phyloP scores from a whole-genome alignment of 345 rosid genomes.

The Jatropha curcas region DNA sequence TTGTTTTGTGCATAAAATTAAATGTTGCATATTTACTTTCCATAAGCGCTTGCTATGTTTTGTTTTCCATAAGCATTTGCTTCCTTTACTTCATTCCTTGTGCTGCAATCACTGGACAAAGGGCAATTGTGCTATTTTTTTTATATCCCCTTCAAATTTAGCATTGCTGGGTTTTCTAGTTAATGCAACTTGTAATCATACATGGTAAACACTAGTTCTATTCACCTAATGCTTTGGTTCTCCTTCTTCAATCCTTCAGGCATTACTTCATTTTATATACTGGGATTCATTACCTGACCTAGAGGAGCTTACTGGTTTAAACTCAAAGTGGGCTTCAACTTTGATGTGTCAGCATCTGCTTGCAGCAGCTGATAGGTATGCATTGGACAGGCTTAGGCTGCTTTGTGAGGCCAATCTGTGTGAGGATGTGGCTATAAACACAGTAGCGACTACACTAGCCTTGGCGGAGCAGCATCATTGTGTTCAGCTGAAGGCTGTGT shows the following conservation, averaged over 20 bases:
- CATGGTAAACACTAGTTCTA: background rate
- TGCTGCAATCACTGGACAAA: background rate
- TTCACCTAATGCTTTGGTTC: background rate
- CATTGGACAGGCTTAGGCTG: constrained; percentile 60
- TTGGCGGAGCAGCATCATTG: constrained; percentile 88
- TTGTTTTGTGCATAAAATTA: background rate
- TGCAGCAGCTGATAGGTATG: constrained; percentile 81
- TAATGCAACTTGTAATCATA: background rate
- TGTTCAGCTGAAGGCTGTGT: constrained; percentile 62
- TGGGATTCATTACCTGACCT: constrained; percentile 74
- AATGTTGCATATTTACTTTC: too few relatives aligned
- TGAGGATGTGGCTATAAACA: constrained; percentile 63
- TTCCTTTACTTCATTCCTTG: background rate
- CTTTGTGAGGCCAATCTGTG: constrained; percentile 51
- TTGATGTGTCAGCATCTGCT: constrained; percentile 79
- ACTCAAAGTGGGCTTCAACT: constrained; percentile 59
- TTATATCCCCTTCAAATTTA: background rate
- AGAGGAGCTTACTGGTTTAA: constrained; percentile 63
- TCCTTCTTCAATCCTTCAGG: constrained; percentile 33
- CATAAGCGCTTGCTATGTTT: too few relatives aligned
- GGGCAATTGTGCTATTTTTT: background rate
- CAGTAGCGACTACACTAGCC: constrained; percentile 76
- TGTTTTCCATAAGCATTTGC: background rate
- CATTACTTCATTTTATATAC: constrained; percentile 74
- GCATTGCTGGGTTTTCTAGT: too few relatives aligned